phyloP scores from a whole-genome alignment of 2,329 filamentous ascomycete genomes.

The Clonostachys sp. region DNA sequence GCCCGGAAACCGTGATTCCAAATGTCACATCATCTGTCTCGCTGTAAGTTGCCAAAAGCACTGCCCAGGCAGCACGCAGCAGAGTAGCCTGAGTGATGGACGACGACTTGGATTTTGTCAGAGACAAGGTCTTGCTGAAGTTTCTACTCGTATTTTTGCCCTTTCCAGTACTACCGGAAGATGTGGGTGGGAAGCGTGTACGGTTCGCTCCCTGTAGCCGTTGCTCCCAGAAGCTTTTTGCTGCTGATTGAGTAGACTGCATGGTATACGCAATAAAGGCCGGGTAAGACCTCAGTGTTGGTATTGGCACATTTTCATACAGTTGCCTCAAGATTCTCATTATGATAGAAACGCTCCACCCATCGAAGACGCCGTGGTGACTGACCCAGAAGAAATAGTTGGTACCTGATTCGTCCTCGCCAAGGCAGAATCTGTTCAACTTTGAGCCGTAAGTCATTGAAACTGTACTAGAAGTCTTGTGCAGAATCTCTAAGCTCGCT shows the following conservation, averaged over 20 bases:
- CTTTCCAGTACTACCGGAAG: background rate
- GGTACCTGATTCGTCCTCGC: conserved; percentile 1
- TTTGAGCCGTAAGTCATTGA: conserved; percentile 5
- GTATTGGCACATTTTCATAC: conserved; percentile 3
- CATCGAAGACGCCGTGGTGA: conserved; percentile 6
- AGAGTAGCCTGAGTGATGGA: conserved; percentile 10
- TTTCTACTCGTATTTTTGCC: background rate
- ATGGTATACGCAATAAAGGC: background rate
- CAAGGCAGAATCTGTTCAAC: conserved; percentile 2
- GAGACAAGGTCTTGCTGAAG: background rate
- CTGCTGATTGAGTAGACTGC: background rate
- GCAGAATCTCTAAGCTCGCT: background rate
- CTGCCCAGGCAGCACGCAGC: conserved; percentile 3
- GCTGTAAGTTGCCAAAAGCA: conserved; percentile 19
- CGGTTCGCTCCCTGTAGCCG: background rate
- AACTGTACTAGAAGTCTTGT: background rate
- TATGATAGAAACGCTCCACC: background rate
- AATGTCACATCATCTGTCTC: conserved; percentile 17
- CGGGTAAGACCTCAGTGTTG: background rate
- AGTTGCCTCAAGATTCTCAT: background rate
- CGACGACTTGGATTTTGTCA: background rate
- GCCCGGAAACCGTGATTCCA: conserved; percentile 4
- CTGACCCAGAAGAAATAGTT: conserved; percentile 15
- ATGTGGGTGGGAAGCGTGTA: background rate
- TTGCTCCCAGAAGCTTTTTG: background rate